Conservation (phyloP, 1,139 yeast genomes). For the Debaryomyces psychrophilus region DNA sequence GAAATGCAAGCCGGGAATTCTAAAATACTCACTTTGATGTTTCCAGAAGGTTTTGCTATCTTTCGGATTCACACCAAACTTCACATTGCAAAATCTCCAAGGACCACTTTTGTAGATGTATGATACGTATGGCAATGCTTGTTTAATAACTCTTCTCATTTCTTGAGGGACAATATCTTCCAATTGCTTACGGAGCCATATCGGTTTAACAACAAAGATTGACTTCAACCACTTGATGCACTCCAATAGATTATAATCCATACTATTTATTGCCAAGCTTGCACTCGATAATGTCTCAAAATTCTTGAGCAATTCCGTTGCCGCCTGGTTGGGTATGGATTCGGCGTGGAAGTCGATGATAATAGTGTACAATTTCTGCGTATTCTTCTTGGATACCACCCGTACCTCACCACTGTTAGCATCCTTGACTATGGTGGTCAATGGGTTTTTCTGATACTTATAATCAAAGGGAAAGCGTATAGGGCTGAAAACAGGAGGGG, state of each 20-base stretch:
- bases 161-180: constrained; percentile 59
- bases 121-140: constrained; percentile 81
- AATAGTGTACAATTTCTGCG: constrained; percentile 51
- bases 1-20: constrained; percentile 47
- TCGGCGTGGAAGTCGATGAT: constrained; percentile 38
- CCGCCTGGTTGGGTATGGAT: constrained; percentile 35
- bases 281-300: constrained; percentile 27
- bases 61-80: constrained; percentile 79
- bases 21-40: constrained; percentile 86
- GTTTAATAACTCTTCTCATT: constrained; percentile 58
- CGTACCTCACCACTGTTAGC: constrained; percentile 62
- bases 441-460: constrained; percentile 44
- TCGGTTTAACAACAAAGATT: constrained; percentile 71
- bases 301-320: constrained; percentile 41
- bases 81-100: constrained; percentile 88
- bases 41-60: constrained; percentile 54
- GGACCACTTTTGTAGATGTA: constrained; percentile 88
- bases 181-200: constrained; percentile 84
- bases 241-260: constrained; percentile 37
- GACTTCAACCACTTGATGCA: constrained; percentile 57
- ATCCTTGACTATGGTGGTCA: constrained; percentile 62
- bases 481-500: constrained; percentile 84
- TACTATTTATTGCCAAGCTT: constrained; percentile 27
- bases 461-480: constrained; percentile 74
- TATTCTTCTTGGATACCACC: constrained; percentile 41